A percentile compares a stretch with the other conserved stretches of the same genome.
Conservation (phyloP, 352 stramenopile species). For the Plasmopara muralis region DNA sequence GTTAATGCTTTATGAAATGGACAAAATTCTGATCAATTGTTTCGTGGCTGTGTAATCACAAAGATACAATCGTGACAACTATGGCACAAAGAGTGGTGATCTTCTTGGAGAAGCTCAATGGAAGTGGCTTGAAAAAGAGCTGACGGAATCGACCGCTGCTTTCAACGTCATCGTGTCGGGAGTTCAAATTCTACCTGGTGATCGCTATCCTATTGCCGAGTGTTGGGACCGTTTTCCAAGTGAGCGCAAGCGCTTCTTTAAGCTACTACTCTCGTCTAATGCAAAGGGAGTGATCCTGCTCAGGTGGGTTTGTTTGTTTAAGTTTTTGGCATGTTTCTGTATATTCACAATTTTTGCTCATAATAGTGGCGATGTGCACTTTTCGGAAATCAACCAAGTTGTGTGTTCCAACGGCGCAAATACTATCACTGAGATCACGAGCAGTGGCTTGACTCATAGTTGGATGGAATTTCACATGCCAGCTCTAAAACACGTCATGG, state of each 20-base stretch:
- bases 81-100: constrained; percentile 48
- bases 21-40: background rate
- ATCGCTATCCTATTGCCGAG: constrained; percentile 78
- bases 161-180: constrained; percentile 93
- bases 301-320: constrained; percentile 31
- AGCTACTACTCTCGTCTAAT: constrained; percentile 76
- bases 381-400: constrained; percentile 89
- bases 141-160: constrained; percentile 66
- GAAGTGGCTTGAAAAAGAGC: constrained; percentile 78
- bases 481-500: constrained; percentile 45
- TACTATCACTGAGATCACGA: constrained; percentile 84
- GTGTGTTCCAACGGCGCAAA: constrained; percentile 69
- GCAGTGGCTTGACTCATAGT: constrained; percentile 91
- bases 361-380: constrained; percentile 88
- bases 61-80: constrained; percentile 80
- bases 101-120: constrained; percentile 78
- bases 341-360: constrained; percentile 16
- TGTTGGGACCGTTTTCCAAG: constrained; percentile 86
- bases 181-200: constrained; percentile 83
- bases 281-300: constrained; percentile 86
- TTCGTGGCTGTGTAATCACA: background rate
- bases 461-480: constrained; percentile 83
- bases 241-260: constrained; percentile 73
- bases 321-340: constrained; percentile 9
- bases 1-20: background rate